Percentiles rank a stretch among this genome's conserved stretches.
These are phyloP conservation scores for Violaceomyces palustris DNA, from an alignment of 1,284 basidiomycete genomes.

Conservation along the genomic window DNA sequence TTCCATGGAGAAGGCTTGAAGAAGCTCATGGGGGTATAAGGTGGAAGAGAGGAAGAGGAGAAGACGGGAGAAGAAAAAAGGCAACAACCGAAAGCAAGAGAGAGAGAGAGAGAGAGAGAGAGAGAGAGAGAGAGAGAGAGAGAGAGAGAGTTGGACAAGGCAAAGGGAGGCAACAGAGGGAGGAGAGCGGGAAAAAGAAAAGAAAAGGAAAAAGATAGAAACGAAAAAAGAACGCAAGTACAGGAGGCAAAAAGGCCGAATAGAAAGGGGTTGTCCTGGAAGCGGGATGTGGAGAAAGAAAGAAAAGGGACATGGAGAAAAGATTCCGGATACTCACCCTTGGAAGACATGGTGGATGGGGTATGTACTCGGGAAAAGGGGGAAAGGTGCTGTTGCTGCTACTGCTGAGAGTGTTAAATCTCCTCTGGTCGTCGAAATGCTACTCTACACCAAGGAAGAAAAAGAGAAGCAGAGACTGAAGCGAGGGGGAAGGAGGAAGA, in stretches of 20 bases:
- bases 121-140: background rate
- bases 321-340: conserved; percentile 19
- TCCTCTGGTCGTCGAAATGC: background rate
- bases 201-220: background rate
- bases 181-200: background rate
- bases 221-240: background rate
- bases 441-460: background rate
- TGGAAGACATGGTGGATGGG: conserved; percentile 26
- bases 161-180: background rate
- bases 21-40: no score
- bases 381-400: conserved; percentile 11
- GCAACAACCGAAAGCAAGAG: background rate
- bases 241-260: background rate
- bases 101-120: background rate
- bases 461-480: background rate
- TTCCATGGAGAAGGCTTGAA: no score
- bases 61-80: background rate
- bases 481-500: conserved; percentile 26
- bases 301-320: background rate
- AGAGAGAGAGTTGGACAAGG: background rate
- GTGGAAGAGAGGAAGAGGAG: no score
- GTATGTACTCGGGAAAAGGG: background rate
- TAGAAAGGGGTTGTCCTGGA: background rate
- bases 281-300: background rate
- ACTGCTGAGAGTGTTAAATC: no score